Evolutionary conservation across 768 basidiomycete species (phyloP), one percentile per base, ranked within the genome.

Genomic region (Podaxis sp.): DNA sequence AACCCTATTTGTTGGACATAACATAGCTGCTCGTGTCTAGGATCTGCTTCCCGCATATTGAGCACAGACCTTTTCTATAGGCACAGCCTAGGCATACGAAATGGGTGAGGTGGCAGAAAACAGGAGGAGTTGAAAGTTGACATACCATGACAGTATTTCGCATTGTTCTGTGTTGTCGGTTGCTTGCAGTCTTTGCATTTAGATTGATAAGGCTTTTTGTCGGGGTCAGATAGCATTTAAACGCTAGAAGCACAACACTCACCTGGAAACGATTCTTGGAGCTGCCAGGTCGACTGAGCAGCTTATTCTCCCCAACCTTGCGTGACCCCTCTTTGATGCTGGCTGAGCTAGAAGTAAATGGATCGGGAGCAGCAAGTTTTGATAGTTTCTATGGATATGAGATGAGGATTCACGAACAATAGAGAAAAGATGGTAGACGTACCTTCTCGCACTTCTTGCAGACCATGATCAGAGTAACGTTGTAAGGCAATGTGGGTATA

Each of bases 141-240:
- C 84, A 64, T 69, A 90, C 92, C 89, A 82, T 95, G 92, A 69
- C 93, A 95, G 75, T 91, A 94, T 76, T 93, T 94, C 40, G 89
- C 93, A 69, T 82, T 85, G 72, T 93, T 93, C 82, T 95, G 93
- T 8, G 92, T 93, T 50, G 86, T 85, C 0, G 87, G 81, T 69
- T 88, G 88, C 75, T 93, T 93, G 71, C 93, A 95, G 69, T 93
- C 92, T 74, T 90, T 94, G 72, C 92, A 95, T 73, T 90, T 93
- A 40, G 84, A 83, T 75, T 90, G 87, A 77, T 95, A 95, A 37
- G 93, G 93, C 90, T 93, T 71, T 46, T 65, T 66, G 64, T 40
- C 54, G 38, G 38, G 28, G 68, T 73, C 66, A 67, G 46, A 62
- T 20, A 65, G 69, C 36, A 64, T 55, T 67, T 56, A 65, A 63